Conservation (phyloP, 257 asterid species). For the Primulina huaijiensis region DNA sequence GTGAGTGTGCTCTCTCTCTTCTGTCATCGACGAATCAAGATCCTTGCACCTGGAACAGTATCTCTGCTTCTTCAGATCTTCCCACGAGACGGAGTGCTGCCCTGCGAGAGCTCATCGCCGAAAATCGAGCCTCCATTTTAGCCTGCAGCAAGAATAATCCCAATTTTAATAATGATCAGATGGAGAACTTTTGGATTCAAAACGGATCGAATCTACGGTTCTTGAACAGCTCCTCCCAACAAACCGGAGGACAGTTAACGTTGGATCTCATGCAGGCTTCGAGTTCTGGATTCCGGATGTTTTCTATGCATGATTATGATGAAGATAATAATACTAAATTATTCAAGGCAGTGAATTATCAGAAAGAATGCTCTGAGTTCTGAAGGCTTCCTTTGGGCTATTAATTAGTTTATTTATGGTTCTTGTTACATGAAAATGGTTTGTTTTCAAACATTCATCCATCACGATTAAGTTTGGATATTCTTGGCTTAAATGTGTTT, state of each 20-base stretch:
- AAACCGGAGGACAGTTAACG: conserved; percentile 35
- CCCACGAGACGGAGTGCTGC: conserved; percentile 55
- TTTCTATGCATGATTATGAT: conserved; percentile 23
- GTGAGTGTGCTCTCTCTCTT: conserved; percentile 77
- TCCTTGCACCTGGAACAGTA: conserved; percentile 19
- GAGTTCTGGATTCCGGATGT: conserved; percentile 33
- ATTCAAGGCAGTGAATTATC: conserved; percentile 16
- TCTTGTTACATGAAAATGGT: too few species aligned
- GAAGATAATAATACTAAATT: not conserved
- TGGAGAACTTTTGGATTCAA: conserved; percentile 1
- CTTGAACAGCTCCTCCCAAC: not conserved
- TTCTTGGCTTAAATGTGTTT: not conserved
- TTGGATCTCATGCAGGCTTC: conserved; percentile 55
- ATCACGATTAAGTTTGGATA: not conserved
- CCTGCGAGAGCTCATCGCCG: conserved; percentile 60
- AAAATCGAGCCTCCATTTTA: conserved; percentile 47
- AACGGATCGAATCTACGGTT: conserved; percentile 5
- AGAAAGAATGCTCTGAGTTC: conserved; percentile 32
- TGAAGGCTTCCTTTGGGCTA: conserved; percentile 42
- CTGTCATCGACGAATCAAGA: conserved; percentile 53
- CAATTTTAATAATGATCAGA: conserved; percentile 13
- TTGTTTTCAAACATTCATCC: not conserved
- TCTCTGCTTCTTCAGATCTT: conserved; percentile 32
- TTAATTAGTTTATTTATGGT: not conserved
- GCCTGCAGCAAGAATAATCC: conserved; percentile 32